Percentiles rank a stretch among this genome's conserved stretches.
phyloP scores from a whole-genome alignment of 352 stramenopile species.

The Phytophthora nicotianae region DNA sequence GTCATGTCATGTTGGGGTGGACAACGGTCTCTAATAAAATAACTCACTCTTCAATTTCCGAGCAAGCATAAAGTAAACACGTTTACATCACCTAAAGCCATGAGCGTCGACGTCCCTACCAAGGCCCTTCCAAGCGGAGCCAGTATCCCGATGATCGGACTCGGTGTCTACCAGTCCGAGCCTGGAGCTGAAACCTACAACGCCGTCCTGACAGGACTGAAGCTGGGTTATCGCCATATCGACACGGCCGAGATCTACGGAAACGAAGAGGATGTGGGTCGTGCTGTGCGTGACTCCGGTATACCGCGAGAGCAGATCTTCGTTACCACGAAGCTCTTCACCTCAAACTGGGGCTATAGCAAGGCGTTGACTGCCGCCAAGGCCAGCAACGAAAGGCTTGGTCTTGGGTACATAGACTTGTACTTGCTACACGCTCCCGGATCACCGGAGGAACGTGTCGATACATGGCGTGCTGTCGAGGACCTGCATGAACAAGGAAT shows the following conservation, averaged over 20 bases:
- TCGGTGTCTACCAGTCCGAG: conserved; percentile 61
- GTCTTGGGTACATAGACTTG: conserved; percentile 84
- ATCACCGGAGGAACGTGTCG: conserved; percentile 28
- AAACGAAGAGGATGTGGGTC: conserved; percentile 57
- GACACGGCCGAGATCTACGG: conserved; percentile 87
- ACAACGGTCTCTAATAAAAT: no score
- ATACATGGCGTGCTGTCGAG: conserved; percentile 59
- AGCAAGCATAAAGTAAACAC: background rate
- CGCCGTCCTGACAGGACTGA: conserved; percentile 51
- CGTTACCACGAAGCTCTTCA: conserved; percentile 81
- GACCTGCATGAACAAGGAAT: conserved; percentile 50
- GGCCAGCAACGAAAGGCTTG: conserved; percentile 57
- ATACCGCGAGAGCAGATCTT: conserved; percentile 65
- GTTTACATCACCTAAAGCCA: background rate
- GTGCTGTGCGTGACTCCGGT: conserved; percentile 67
- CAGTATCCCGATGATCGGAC: conserved; percentile 13
- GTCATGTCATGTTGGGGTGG: no score
- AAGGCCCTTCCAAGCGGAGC: background rate
- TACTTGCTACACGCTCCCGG: conserved; percentile 76
- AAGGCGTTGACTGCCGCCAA: conserved; percentile 53
- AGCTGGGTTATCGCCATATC: conserved; percentile 87
- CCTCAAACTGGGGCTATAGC: conserved; percentile 65
- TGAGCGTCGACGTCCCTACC: conserved; percentile 1
- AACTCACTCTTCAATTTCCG: background rate
- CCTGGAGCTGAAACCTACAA: conserved; percentile 61